Base-by-base conservation (phyloP, 1,139 yeast species). In the Candida neerlandica region DNA sequence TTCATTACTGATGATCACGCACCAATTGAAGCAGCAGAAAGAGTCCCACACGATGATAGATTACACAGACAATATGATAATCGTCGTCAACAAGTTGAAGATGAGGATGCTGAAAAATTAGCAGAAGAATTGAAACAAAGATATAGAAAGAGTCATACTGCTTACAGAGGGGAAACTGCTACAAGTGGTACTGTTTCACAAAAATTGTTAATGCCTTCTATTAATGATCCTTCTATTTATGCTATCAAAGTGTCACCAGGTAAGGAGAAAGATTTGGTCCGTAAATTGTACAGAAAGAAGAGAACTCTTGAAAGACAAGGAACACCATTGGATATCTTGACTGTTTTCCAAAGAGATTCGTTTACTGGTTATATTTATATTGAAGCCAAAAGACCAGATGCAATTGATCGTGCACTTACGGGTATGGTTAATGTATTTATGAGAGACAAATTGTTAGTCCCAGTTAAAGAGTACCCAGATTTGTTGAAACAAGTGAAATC, bases 201-300 rank as follows among this genome's bases (percentile, higher is more conserved):
- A 67, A 86, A 96, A 62, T 81, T 95, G 60, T 78, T 94, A 58
- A 80, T 94, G 71, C 99, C 99, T 14, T 90, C 97, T 26, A 96
- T 94, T 52, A 91, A 92, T 61, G 98, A 95, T 64, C 98, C 99
- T 5, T 85, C 92, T 50, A 90, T 95, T 62, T 94, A 97, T 87
- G 98, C 97, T 61, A 84, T 94, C 44, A 83, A 97, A 67, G 90
- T 96, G 71, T 82, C 95, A 60, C 92, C 90, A 29, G 98, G 98
- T 43, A 85, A 88, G 60, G 99, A 94, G 70, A 91, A 89, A 67
- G 97, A 91, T 49, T 76, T 92, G 55, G 96, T 95, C 30, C 83
- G 92, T 58, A 88, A 87, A 55, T 73, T 94, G 50, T 78, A 88
- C 72, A 91, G 90, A 63, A 91, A 89, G 71, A 88, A 89, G 67